phyloP scores from a whole-genome alignment of 331 rosid species.

The Acacia pycnantha region DNA sequence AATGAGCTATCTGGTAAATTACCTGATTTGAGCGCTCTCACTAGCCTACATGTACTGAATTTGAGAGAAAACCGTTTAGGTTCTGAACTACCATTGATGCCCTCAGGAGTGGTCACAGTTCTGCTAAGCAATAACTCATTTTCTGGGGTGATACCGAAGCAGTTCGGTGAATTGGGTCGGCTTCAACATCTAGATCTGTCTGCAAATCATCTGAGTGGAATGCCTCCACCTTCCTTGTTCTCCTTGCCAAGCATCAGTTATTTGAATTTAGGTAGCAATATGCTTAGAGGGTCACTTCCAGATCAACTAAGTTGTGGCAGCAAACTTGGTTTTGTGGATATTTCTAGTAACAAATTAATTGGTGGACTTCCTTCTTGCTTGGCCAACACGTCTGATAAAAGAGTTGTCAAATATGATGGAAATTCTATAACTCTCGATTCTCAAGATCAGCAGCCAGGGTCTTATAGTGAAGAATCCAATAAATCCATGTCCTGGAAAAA shows the following conservation, averaged over 20 bases:
- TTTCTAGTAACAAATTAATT: constrained; percentile 63
- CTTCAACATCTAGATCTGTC: constrained; percentile 88
- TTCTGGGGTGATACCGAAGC: constrained; percentile 62
- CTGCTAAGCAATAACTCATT: constrained; percentile 72
- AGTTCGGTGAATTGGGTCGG: constrained; percentile 51
- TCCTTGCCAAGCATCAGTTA: constrained; percentile 60
- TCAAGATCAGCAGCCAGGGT: constrained; percentile 47
- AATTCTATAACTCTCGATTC: constrained; percentile 59
- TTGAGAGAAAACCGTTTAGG: constrained; percentile 69
- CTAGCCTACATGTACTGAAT: constrained; percentile 58
- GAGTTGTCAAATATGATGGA: constrained; percentile 56
- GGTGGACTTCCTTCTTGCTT: constrained; percentile 81
- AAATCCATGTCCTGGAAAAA: constrained; percentile 36
- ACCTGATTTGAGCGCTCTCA: constrained; percentile 55
- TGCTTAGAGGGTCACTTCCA: constrained; percentile 56
- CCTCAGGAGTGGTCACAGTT: constrained; percentile 54
- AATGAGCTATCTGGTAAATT: constrained; percentile 69
- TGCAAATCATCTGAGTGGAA: constrained; percentile 56
- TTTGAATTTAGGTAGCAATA: constrained; percentile 64
- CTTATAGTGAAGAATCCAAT: constrained; percentile 50
- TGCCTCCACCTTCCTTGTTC: constrained; percentile 61
- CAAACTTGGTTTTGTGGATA: constrained; percentile 74
- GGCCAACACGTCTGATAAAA: constrained; percentile 43
- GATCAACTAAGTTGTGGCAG: constrained; percentile 52
- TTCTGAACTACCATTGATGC: constrained; percentile 68